A percentile compares a stretch with the other conserved stretches of the same genome.
These are phyloP conservation scores for Eutypella sp. DNA, from an alignment of 2,329 filamentous ascomycete genomes.

Conservation along the genomic window DNA sequence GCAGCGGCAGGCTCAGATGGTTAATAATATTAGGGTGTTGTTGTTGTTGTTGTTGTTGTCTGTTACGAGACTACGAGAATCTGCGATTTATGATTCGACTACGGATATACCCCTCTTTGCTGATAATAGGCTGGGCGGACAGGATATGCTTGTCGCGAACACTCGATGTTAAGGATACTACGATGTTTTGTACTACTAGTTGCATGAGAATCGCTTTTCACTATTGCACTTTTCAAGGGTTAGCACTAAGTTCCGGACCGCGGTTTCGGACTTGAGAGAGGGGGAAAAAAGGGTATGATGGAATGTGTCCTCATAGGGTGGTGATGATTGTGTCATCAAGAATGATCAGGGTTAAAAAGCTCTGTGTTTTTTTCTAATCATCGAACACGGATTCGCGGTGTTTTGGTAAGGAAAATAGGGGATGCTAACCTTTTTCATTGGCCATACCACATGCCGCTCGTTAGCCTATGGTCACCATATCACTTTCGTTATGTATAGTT, in stretches of 20 bases:
- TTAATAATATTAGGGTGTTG: neutral
- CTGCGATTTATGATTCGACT: no score
- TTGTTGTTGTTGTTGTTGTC: no score
- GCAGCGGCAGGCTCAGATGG: neutral
- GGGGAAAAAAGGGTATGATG: conserved; percentile 12
- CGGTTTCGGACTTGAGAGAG: conserved; percentile 4
- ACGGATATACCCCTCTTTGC: no score
- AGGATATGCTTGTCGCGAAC: no score
- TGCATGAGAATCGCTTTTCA: no score
- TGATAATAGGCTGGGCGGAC: no score
- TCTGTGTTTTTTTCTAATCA: conserved; percentile 55
- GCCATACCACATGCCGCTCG: no score
- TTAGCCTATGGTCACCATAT: conserved; percentile 23
- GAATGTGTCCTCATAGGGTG: conserved; percentile 50
- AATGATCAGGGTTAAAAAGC: conserved; percentile 64
- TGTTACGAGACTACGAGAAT: no score
- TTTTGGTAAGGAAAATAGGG: conserved; percentile 9
- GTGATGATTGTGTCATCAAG: conserved; percentile 55
- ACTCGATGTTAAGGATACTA: no score
- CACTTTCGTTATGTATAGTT: no score
- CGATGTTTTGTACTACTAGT: no score
- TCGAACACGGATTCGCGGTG: conserved; percentile 30
- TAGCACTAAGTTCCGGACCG: neutral
- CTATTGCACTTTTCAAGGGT: neutral
- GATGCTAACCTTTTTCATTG: conserved; percentile 41